Evolutionary conservation across 805 yeast species (phyloP), one percentile per base, ranked within the genome.

Genomic region (Candida germanica): DNA sequence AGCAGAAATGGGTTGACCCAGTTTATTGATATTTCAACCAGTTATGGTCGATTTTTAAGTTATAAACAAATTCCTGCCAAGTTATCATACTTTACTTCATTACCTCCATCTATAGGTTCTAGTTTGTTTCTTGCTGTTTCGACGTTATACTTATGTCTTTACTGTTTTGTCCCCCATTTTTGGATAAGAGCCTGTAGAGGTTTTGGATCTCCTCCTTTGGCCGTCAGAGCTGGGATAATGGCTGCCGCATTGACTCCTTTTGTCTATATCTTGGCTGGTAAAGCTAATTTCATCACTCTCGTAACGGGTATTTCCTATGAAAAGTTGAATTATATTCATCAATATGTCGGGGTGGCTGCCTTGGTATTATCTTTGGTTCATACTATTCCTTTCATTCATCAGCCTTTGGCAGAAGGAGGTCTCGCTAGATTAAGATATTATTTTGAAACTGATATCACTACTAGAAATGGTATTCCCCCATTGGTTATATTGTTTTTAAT

Each of bases 131-230:
- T 47, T 66, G 64, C 34, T 46, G 66, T 38, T 22, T 63, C 48
- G 2, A 57, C 47, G 22, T 61, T 35, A 28, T 77, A 38, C 39
- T 14, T 64, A 56, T 33, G 53, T 49, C 35, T 64, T 38, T 50
- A 68, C 26, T 71, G 69, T 42, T 63, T 51, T n/a, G 54, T 59
- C 3, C 80, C 81, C 5, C 74, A 69, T 35, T 64, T 64, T 31
- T 75, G 71, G 66, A 71, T 71, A 42, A 55, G 80, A 38, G 74
- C 56, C 0, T 77, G 83, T 49, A 23, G 55, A 4, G 77, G 76
- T 0, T 76, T 75, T 51, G 83, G 82, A 1, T 62, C 78, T 3
- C 78, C 81, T n/a, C 82, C 81, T 7, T 40, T 77, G 23, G 78
- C 77, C 0, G 69, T 73, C 1, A 53, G 82, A 31, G 59, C 80